Percentiles rank a stretch among this genome's conserved stretches.
phyloP scores from a whole-genome alignment of 2,329 filamentous ascomycete genomes.

The Knufia petricola region DNA sequence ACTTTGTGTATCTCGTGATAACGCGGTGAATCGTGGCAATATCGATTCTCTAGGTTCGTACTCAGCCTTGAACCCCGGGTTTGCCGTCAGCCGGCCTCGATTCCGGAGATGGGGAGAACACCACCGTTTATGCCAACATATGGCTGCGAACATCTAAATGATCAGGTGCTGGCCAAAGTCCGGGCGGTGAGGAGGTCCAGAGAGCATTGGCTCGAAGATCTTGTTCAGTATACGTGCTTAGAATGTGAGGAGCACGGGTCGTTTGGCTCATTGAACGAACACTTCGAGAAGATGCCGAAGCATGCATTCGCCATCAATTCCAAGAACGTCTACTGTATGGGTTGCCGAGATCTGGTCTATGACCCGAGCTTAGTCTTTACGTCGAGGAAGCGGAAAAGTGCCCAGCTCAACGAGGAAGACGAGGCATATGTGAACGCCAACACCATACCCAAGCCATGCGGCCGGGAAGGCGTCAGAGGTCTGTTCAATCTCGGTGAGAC shows the following conservation, averaged over 20 bases:
- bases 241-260: constrained; percentile 16
- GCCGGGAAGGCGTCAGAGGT: constrained; percentile 77
- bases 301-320: constrained; percentile 19
- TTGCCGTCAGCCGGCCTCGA: too few species aligned
- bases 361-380: constrained; percentile 16
- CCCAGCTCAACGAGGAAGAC: constrained; percentile 46
- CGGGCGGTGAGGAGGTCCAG: constrained; percentile 11
- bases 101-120: constrained; percentile 10
- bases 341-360: constrained; percentile 21
- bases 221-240: constrained; percentile 20
- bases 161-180: constrained; percentile 16
- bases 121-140: constrained; percentile 16
- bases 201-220: constrained; percentile 13
- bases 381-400: constrained; percentile 29
- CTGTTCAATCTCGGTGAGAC: constrained; percentile 98
- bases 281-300: constrained; percentile 16
- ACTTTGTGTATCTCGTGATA: too few species aligned
- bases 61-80: too few species aligned
- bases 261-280: constrained; percentile 18
- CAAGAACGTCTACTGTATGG: constrained; percentile 19
- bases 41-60: too few species aligned
- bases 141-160: constrained; percentile 22
- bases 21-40: too few species aligned
- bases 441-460: constrained; percentile 56
- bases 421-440: constrained; percentile 33